Evolutionary conservation across 805 yeast genomes (phyloP).

Genomic region (Metschnikowia continentalis): DNA sequence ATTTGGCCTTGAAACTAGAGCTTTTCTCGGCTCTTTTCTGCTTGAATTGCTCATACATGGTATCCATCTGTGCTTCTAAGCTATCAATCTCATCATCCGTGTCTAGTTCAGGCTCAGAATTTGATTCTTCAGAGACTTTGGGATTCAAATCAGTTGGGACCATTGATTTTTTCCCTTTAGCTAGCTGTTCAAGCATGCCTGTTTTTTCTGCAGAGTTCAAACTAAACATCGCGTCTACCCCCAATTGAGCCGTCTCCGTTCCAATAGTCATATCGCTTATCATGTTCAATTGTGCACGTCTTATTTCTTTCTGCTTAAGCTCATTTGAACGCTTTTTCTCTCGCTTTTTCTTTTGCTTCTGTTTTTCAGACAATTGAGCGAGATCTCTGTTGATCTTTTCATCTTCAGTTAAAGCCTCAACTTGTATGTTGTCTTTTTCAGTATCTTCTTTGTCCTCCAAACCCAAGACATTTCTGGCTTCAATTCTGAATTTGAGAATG

Average conservation of each 20-base stretch:
- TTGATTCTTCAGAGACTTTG: slow-evolving; percentile 55
- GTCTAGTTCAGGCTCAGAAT: slow-evolving; percentile 27
- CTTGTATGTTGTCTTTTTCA: slow-evolving; percentile 48
- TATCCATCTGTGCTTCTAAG: slow-evolving; percentile 77
- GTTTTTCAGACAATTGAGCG: slow-evolving; percentile 65
- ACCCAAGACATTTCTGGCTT: slow-evolving; percentile 74
- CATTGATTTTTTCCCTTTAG: slow-evolving; percentile 70
- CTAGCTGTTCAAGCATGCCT: slow-evolving; percentile 69
- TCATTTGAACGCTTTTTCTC: slow-evolving; percentile 83
- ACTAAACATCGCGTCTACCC: slow-evolving; percentile 76
- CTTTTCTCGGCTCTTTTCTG: slow-evolving; percentile 62
- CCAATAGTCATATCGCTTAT: slow-evolving; percentile 89
- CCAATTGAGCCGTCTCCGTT: slow-evolving; percentile 81
- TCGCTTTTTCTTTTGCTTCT: slow-evolving; percentile 65
- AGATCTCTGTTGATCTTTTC: slow-evolving; percentile 86
- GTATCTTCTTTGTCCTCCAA: slow-evolving; percentile 56
- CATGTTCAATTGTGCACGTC: slow-evolving; percentile 95
- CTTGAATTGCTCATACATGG: slow-evolving; percentile 73
- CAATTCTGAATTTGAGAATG: slow-evolving; percentile 83
- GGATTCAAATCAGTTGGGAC: slow-evolving; percentile 37
- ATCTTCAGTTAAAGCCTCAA: slow-evolving; percentile 76
- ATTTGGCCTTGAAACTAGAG: slow-evolving; percentile 64
- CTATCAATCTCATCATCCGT: slow-evolving; percentile 56
- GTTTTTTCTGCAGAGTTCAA: slow-evolving; percentile 83
- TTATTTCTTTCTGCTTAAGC: slow-evolving; percentile 77